Evolutionary conservation across 208 protist genomes (phyloP), one percentile per base, ranked within the genome.

Genomic region (Trypanosoma vivax): DNA sequence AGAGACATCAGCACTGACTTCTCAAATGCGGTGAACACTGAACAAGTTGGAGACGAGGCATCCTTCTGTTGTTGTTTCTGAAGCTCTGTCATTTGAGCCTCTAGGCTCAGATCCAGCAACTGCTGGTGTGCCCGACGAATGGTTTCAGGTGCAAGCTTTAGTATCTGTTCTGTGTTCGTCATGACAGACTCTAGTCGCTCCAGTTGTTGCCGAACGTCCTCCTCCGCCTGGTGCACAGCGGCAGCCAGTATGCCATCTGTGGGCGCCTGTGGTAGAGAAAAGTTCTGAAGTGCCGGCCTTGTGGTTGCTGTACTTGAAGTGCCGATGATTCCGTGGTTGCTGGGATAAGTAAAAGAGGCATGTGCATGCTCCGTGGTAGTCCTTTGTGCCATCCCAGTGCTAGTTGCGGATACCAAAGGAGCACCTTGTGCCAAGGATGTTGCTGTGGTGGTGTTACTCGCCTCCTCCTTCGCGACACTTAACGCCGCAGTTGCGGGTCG

Each of bases 31-130:
- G 75, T 53, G 2, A 34, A 33, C 13, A 21, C 50, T n/a, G 33
- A 38, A 46, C 31, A 27, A 52, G 18, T 11, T 41, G 56, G 3
- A 14, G 38, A 23, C 11, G 31, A 34, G 18, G 27, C 47, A 39
- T 52, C 11, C 18, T 31, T 28, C 38, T 46, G 13, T 35, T 51
- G 37, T 27, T 37, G 1, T 37, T 68, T 39, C 68, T 91, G 83
- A 28, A 94, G 73, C 70, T 90, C 78, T 37, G 87, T 90, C 80
- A 94, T 94, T 69, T 94, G 83, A 41, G 87, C 87, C 67, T 94
- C 83, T 25, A 94, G 67, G 7, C 81, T 72, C 10, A 94, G 61
- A 37, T 70, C 77, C 27, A 94, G 43, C 19, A 94, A 71, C 65
- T 89, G 76, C 50, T 88, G 69, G 47, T 89, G 77, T 34, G 88